Evolutionary conservation across 306 rosid species (phyloP), one percentile per base, ranked within the genome.

Genomic region (Argentina anserina): DNA sequence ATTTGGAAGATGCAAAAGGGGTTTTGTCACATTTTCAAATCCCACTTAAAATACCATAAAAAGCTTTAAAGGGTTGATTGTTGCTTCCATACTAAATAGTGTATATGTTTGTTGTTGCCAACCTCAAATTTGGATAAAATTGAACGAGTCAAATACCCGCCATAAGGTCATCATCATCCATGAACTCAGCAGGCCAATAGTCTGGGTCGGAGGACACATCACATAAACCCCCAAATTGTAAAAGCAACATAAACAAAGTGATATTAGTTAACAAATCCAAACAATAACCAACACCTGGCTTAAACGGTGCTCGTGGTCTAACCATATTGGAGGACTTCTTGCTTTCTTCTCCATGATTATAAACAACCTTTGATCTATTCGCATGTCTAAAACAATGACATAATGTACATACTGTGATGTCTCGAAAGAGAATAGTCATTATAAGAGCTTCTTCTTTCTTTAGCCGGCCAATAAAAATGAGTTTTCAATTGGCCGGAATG

Each of bases 151-250:
- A 55, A 71, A 37, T 18, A 15, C 15, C 15, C 49, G 9, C 64
- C 25, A 40, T 2, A 56, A 9, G 53, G 37, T 18, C 66, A 26
- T 56, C 65, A 55, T 40, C 50, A 70, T 50, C 26, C 25, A 52
- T 26, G 56, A 25, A 39, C 36, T n/a, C 65, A 25, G 64, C 40
- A 33, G 17, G 28, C 45, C 33, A n/a, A 12, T 7, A 5, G 12
- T 73, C 39, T 47, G 52, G 53, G 39, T 25, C 23, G 77, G 69
- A 73, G 42, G 46, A 33, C 36, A 6, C 36, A 61, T 17, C 74
- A 39, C 40, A 1, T 7, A 34, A 46, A 29, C 69, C 76, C 61
- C 65, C 25, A 7, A 65, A 56, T 70, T 52, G 73, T 12, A 50
- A 56, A 58, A 43, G 18, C 36, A 29, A 72, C 50, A 41, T 13